These are phyloP conservation scores for Amborella trichopoda DNA, from an alignment of 164 flowering plant genomes.

Conservation along the genomic window DNA sequence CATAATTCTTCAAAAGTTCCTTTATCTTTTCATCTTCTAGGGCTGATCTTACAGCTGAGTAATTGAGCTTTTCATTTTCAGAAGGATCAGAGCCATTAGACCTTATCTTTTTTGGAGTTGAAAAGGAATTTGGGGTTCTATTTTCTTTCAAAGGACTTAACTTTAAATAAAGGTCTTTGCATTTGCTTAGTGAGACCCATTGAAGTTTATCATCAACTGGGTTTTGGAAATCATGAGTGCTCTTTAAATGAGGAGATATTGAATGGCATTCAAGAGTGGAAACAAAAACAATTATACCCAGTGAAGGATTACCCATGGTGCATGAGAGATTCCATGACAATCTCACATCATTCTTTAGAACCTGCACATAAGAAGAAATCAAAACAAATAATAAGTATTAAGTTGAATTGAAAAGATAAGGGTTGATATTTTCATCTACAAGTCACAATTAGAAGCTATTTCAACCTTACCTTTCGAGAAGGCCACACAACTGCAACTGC, in stretches of 20 bases:
- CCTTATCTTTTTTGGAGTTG: too few species aligned
- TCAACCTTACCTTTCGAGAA: conserved; percentile 51
- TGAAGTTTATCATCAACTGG: too few species aligned
- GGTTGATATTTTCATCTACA: background rate
- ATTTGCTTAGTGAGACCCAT: conserved; percentile 15
- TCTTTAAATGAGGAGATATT: too few species aligned
- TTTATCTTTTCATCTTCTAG: conserved; percentile 38
- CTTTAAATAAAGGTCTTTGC: conserved; percentile 53
- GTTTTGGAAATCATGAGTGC: too few species aligned
- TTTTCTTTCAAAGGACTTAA: conserved; percentile 23
- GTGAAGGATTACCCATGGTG: conserved; percentile 62
- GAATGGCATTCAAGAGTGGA: conserved; percentile 27
- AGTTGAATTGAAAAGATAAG: background rate
- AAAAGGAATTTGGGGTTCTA: too few species aligned
- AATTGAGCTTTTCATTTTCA: too few species aligned
- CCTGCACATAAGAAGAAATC: conserved; percentile 26
- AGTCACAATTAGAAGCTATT: background rate
- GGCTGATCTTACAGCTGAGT: too few species aligned
- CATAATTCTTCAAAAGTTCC: conserved; percentile 42
- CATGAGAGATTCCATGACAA: conserved; percentile 53
- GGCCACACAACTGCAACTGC: conserved; percentile 67
- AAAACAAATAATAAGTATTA: background rate
- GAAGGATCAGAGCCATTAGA: too few species aligned
- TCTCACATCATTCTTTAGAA: conserved; percentile 47
- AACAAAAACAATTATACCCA: conserved; percentile 48